These are phyloP conservation scores for Malus sieversii DNA, from an alignment of 306 rosid genomes.

Conservation along the genomic window DNA sequence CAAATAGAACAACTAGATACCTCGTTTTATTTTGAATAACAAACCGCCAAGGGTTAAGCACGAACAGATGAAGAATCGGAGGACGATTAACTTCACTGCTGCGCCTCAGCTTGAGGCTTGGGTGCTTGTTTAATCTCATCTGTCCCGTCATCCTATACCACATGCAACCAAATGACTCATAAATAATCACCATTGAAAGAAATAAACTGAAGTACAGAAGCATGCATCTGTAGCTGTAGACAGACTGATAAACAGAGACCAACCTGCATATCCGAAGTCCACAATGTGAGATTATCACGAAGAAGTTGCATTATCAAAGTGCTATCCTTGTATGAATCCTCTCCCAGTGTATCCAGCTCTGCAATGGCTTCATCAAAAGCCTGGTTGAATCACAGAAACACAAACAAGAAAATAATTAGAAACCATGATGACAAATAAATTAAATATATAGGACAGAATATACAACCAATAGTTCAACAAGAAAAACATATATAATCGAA, in stretches of 20 bases:
- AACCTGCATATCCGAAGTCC: conserved; percentile 34
- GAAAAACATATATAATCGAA: no score
- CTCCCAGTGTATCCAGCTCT: conserved; percentile 23
- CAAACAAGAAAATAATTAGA: no score
- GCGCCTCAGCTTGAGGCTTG: conserved; percentile 7
- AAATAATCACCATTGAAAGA: neutral
- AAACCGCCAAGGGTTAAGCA: neutral
- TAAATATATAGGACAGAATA: neutral
- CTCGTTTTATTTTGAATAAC: neutral
- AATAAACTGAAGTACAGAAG: neutral
- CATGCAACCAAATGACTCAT: neutral
- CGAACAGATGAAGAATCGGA: neutral
- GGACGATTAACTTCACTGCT: neutral
- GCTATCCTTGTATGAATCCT: conserved; percentile 25
- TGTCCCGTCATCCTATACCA: conserved; percentile 13
- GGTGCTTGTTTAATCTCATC: conserved; percentile 18
- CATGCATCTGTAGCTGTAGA: neutral
- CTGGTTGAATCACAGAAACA: conserved; percentile 2
- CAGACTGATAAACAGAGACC: neutral
- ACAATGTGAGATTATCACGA: conserved; percentile 38
- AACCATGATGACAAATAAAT: neutral
- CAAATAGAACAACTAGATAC: neutral
- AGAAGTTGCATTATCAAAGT: conserved; percentile 40
- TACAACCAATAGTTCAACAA: neutral
- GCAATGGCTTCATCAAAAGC: conserved; percentile 41